Conservation (phyloP, 345 rosid genomes). For the Salix caprea region DNA sequence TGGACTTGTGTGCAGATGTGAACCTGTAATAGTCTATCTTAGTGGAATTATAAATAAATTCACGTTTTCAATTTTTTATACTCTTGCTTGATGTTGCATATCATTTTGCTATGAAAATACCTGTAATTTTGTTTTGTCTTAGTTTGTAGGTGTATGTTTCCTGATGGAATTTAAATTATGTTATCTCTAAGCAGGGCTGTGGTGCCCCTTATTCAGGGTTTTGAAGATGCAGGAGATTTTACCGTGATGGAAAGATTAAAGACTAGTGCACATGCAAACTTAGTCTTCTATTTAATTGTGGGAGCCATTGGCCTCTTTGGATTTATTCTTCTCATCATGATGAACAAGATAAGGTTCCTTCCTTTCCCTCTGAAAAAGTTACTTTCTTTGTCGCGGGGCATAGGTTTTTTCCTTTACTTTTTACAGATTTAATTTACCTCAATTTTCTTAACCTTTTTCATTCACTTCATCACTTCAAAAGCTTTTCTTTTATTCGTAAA, state of each 20-base stretch:
- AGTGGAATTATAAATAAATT: neutral
- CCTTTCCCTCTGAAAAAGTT: conserved; percentile 8
- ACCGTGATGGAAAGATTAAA: conserved; percentile 75
- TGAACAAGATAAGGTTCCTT: conserved; percentile 52
- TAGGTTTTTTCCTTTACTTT: neutral
- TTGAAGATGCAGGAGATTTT: conserved; percentile 99
- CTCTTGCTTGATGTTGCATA: neutral
- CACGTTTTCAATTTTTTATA: neutral
- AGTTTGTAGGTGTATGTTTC: conserved; percentile 28
- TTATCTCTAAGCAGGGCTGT: conserved; percentile 92
- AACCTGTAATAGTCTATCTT: neutral
- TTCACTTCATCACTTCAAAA: neutral
- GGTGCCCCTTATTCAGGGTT: conserved; percentile 99
- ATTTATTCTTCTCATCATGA: conserved; percentile 78
- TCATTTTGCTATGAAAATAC: neutral
- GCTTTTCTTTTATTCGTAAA: neutral
- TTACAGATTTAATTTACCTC: conserved; percentile 1
- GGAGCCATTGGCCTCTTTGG: conserved; percentile 89
- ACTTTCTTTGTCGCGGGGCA: neutral
- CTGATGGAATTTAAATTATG: conserved; percentile 42
- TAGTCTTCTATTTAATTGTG: conserved; percentile 82
- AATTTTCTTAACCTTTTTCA: neutral
- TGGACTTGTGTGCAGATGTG: neutral
- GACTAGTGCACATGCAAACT: conserved; percentile 89
- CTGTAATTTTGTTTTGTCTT: conserved; percentile 15